Evolutionary conservation across 2,329 filamentous ascomycete species (phyloP).

Genomic region (Exophiala spinifera): DNA sequence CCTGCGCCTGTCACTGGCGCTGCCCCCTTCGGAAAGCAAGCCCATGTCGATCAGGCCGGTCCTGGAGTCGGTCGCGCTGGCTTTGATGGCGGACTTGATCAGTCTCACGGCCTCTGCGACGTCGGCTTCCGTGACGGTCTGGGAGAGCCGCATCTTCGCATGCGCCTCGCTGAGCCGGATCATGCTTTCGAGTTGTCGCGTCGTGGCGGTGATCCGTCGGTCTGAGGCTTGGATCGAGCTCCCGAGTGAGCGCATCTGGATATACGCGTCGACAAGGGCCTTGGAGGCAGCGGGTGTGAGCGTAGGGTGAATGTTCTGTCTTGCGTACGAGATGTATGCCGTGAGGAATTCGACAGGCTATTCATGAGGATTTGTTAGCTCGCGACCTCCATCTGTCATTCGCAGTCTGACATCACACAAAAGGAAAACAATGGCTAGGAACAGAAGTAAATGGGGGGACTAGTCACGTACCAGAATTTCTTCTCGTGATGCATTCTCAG

Average conservation of each 20-base stretch:
- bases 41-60: conserved; percentile 96
- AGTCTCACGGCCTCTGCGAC: conserved; percentile 88
- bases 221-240: conserved; percentile 82
- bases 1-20: conserved; percentile 76
- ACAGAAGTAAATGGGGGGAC: background rate
- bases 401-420: background rate
- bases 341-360: conserved; percentile 94
- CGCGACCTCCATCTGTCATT: no score
- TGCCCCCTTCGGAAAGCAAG: conserved; percentile 89
- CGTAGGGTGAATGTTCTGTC: conserved; percentile 75
- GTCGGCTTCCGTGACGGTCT: conserved; percentile 72
- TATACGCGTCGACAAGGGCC: conserved; percentile 81
- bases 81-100: conserved; percentile 92
- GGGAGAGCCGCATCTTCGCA: conserved; percentile 89
- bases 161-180: conserved; percentile 95
- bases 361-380: no score
- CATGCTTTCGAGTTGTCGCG: conserved; percentile 95
- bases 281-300: conserved; percentile 77
- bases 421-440: background rate
- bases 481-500: conserved; percentile 71
- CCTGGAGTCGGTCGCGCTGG: conserved; percentile 88
- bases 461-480: conserved; percentile 70
- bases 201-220: conserved; percentile 96
- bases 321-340: conserved; percentile 94
- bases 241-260: conserved; percentile 91